phyloP scores from a whole-genome alignment of 768 basidiomycete species.

The Asterophora lycoperdoides region DNA sequence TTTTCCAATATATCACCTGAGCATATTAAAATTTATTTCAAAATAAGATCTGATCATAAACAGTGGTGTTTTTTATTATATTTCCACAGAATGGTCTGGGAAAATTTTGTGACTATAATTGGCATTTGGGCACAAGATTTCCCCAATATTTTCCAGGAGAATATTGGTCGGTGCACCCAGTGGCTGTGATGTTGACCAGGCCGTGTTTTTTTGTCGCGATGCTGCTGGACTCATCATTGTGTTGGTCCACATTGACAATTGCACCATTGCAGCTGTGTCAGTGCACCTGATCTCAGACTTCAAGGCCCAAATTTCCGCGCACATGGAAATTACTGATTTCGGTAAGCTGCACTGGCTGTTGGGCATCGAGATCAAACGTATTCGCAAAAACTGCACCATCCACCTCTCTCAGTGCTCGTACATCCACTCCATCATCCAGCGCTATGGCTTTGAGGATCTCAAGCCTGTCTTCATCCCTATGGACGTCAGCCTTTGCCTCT shows the following conservation, averaged over 20 bases:
- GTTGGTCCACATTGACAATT: conserved; percentile 21
- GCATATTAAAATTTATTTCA: too few relatives aligned
- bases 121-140: too few relatives aligned
- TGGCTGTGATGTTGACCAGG: conserved; percentile 16
- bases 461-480: conserved; percentile 5
- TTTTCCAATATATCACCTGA: too few relatives aligned
- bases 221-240: conserved; percentile 14
- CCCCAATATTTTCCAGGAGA: too few relatives aligned
- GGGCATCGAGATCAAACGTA: conserved; percentile 20
- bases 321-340: conserved; percentile 25
- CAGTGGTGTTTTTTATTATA: too few relatives aligned
- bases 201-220: conserved; percentile 16
- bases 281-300: conserved; percentile 11
- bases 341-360: conserved; percentile 27
- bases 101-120: too few relatives aligned
- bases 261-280: conserved; percentile 16
- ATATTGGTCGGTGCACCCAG: too few relatives aligned
- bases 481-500: conserved; percentile 1
- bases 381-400: conserved; percentile 12
- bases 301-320: conserved; percentile 13
- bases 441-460: neutral
- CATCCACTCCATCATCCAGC: conserved; percentile 25
- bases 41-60: too few relatives aligned
- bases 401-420: conserved; percentile 27
- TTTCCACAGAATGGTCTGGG: too few relatives aligned